phyloP scores from a whole-genome alignment of 2,329 filamentous ascomycete genomes.

The Trichoderma simmonsii region DNA sequence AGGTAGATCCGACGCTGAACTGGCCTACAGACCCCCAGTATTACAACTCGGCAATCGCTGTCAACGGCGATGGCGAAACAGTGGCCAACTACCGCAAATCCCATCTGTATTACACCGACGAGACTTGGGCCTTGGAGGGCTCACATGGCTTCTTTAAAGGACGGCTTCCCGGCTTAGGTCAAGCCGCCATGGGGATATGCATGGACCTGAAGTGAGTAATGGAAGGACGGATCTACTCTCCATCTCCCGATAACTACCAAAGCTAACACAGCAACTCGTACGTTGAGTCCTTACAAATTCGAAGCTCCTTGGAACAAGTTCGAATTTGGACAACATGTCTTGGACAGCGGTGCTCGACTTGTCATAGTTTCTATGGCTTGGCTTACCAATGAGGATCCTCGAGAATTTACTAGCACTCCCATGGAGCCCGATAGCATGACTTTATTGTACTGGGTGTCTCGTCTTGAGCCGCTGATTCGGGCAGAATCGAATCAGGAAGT shows the following conservation, averaged over 20 bases:
- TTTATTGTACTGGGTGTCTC: constrained; percentile 69
- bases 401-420: constrained; percentile 44
- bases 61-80: constrained; percentile 58
- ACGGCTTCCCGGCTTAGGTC: constrained; percentile 46
- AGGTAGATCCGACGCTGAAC: constrained; percentile 47
- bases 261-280: background rate
- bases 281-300: constrained; percentile 36
- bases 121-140: constrained; percentile 59
- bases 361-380: constrained; percentile 76
- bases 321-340: constrained; percentile 53
- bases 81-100: constrained; percentile 60
- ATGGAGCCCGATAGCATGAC: constrained; percentile 69
- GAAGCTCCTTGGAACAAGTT: constrained; percentile 38
- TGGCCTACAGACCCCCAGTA: constrained; percentile 54
- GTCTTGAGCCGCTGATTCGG: constrained; percentile 64
- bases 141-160: constrained; percentile 47
- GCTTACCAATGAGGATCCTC: constrained; percentile 58
- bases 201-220: constrained; percentile 60
- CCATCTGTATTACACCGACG: constrained; percentile 58
- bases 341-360: constrained; percentile 55
- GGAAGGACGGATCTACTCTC: background rate
- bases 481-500: constrained; percentile 53
- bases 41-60: constrained; percentile 53
- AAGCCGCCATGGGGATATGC: constrained; percentile 56
- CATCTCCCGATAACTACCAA: background rate